Evolutionary conservation across 2,329 filamentous ascomycete species (phyloP), one percentile per base, ranked within the genome.

Genomic region (Colletotrichum incanum): DNA sequence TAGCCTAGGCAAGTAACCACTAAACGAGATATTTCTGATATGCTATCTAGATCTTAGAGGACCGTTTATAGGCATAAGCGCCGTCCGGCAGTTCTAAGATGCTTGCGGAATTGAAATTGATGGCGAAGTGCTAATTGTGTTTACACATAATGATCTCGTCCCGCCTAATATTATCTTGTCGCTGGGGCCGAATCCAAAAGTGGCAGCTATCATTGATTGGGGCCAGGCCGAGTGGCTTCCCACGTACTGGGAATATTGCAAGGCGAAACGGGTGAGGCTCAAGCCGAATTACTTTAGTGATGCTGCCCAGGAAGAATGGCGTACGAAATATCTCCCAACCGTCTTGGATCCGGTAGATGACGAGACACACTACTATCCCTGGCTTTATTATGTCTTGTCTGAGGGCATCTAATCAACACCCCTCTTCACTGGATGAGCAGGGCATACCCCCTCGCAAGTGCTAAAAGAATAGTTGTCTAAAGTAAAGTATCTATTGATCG

Each of bases 211-310:
- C 16, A 45, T 60, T 34, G 58, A 47, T n/a, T 47, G 8, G 41
- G 58, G 16, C 28, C 41, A 60, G 41, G 8, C 58, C 9, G 41
- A 26, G 39, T 47, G 58, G 58, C 58, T 45, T 47, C 23, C 58
- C 12, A 16, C 26, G 26, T 60, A 47, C 18, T 60, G 58, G 58
- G 47, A 49, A 49, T 49, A 49, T 49, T 56, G 31, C 54, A 56
- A 56, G 54, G 31, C 54, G 34, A 56, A 16, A 23, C 9, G 28
- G 20, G 54, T 39, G 20, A 23, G 18, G 20, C 31, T 56, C 6
- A 14, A 39, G 1, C 18, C 31, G 54, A 23, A 7, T 23, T 0
- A 14, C 5, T 56, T 56, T 31, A 23, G 7, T 14, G 20, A 23
- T 39, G 31, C 28, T 56, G 20, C 16, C 3, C 28, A 37, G 28